Conservation (phyloP, 768 basidiomycete genomes). For the Wakefieldia striispora region DNA sequence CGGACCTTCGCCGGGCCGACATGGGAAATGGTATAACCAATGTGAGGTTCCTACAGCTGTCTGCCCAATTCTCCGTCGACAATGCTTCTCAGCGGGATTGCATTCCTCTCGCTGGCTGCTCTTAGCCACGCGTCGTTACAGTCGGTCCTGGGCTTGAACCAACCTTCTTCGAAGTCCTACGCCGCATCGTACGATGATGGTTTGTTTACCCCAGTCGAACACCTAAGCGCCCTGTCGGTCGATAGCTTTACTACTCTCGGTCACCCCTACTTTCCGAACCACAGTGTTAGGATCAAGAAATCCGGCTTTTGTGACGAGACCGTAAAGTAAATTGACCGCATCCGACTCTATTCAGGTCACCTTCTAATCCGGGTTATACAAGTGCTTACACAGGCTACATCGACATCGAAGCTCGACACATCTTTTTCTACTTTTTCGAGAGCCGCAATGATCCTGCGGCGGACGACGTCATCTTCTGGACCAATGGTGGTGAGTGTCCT, state of each 20-base stretch:
- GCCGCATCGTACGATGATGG: slow-evolving; percentile 26
- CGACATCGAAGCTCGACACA: slow-evolving; percentile 59
- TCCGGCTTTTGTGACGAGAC: slow-evolving; percentile 39
- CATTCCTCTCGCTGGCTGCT: slow-evolving; percentile 17
- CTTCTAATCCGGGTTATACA: neutral
- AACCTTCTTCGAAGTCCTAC: neutral
- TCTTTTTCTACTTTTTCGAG: slow-evolving; percentile 79
- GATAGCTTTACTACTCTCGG: slow-evolving; percentile 36
- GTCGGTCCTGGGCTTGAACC: slow-evolving; percentile 13
- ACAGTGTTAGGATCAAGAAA: slow-evolving; percentile 43
- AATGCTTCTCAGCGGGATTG: slow-evolving; percentile 13
- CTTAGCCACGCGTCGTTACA: slow-evolving; percentile 21
- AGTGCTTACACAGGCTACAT: slow-evolving; percentile 68
- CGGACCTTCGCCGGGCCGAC: too few relatives aligned
- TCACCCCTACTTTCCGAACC: slow-evolving; percentile 44
- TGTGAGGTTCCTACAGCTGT: too few relatives aligned
- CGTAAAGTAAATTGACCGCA: slow-evolving; percentile 30
- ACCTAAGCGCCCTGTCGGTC: slow-evolving; percentile 27
- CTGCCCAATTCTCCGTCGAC: too few relatives aligned
- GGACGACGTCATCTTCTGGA: slow-evolving; percentile 60
- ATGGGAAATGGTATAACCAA: too few relatives aligned
- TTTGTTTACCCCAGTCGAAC: slow-evolving; percentile 34
- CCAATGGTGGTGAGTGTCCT: slow-evolving; percentile 48
- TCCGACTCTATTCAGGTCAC: neutral
- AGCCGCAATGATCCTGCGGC: slow-evolving; percentile 54